These are phyloP conservation scores for Aphanomyces stellatus DNA, from an alignment of 352 stramenopile species.

Conservation along the genomic window DNA sequence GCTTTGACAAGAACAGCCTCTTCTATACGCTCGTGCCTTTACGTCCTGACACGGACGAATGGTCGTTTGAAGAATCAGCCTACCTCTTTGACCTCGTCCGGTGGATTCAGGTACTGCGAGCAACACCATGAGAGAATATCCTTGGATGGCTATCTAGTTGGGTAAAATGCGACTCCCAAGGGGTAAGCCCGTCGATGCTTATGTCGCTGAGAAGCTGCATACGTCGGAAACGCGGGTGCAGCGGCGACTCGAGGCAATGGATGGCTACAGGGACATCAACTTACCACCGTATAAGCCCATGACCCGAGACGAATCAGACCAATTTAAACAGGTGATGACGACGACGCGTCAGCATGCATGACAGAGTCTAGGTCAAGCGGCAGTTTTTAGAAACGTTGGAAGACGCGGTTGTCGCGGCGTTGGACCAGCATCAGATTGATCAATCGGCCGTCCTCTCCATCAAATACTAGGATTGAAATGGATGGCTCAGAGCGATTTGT, in stretches of 20 bases:
- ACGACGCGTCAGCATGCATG: no score
- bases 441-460: background rate
- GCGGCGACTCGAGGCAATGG: background rate
- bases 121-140: background rate
- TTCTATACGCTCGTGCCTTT: slow-evolving; percentile 13
- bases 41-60: background rate
- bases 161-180: slow-evolving; percentile 13
- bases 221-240: background rate
- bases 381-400: background rate
- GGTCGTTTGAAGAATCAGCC: background rate
- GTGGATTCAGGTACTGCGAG: background rate
- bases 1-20: slow-evolving; percentile 19
- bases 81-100: background rate
- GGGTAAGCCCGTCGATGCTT: background rate
- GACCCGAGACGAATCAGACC: background rate
- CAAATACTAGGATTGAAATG: background rate
- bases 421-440: background rate
- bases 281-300: background rate
- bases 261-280: background rate
- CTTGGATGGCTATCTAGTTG: background rate
- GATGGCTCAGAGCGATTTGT: no score
- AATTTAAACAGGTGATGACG: slow-evolving; percentile 13
- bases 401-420: background rate
- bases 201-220: slow-evolving; percentile 19
- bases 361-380: background rate